These are phyloP conservation scores for Candida silvicultrix DNA, from an alignment of 805 yeast genomes.

Conservation along the genomic window DNA sequence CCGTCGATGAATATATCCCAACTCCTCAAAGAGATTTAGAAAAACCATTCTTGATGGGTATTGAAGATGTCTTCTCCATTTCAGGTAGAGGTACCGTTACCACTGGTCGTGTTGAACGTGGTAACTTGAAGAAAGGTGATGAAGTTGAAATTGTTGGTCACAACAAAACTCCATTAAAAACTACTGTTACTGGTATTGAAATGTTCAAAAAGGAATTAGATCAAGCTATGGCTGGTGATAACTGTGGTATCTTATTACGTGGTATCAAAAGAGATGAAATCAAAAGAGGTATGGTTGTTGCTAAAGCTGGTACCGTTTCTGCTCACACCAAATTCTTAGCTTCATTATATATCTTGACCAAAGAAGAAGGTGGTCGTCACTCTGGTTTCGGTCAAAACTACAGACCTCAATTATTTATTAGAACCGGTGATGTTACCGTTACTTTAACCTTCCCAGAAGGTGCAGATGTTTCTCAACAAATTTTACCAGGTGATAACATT, in stretches of 20 bases:
- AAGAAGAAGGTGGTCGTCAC: conserved; percentile 99
- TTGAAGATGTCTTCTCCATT: conserved; percentile 95
- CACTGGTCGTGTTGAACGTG: conserved; percentile 99
- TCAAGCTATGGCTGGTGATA: conserved; percentile 98
- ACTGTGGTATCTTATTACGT: conserved; percentile 95
- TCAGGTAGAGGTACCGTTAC: conserved; percentile 99
- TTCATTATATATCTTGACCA: conserved; percentile 84
- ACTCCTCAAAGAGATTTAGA: conserved; percentile 95
- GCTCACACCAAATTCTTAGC: conserved; percentile 93
- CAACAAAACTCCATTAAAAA: conserved; percentile 80
- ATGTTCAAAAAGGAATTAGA: conserved; percentile 99
- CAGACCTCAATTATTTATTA: conserved; percentile 95
- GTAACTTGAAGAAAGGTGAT: conserved; percentile 95
- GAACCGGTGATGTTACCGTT: conserved; percentile 95
- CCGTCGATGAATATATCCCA: conserved; percentile 92
- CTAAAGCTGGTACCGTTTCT: conserved; percentile 87
- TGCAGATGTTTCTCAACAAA: conserved; percentile 83
- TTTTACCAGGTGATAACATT: conserved; percentile 97
- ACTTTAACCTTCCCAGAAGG: conserved; percentile 82
- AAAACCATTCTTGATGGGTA: conserved; percentile 93
- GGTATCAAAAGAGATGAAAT: conserved; percentile 98
- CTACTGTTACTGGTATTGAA: conserved; percentile 97
- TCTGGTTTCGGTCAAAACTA: conserved; percentile 95
- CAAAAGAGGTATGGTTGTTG: conserved; percentile 94
- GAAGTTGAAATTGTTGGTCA: conserved; percentile 96